Conservation (phyloP, 805 yeast genomes). For the Cyberlindnera japonica region DNA sequence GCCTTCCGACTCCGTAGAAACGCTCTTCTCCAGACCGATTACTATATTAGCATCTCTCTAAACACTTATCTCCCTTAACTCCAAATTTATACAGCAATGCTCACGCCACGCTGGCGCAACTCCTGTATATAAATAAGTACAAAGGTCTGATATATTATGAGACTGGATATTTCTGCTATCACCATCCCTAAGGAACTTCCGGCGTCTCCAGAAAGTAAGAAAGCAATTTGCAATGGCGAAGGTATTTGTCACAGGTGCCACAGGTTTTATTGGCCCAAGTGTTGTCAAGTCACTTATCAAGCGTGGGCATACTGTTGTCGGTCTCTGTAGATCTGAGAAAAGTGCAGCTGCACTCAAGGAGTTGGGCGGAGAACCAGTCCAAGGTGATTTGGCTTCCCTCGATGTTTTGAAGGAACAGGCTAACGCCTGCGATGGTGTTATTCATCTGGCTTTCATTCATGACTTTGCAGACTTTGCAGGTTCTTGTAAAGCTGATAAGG, state of each 20-base stretch:
- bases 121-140: no score
- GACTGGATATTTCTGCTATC: no score
- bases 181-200: no score
- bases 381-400: constrained; percentile 31
- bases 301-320: constrained; percentile 30
- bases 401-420: constrained; percentile 30
- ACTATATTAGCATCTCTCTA: no score
- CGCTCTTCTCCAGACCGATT: no score
- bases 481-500: constrained; percentile 25
- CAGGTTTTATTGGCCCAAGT: constrained; percentile 33
- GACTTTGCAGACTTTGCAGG: constrained; percentile 26
- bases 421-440: constrained; percentile 32
- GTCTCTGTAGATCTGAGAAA: constrained; percentile 31
- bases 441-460: constrained; percentile 36
- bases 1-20: no score
- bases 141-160: no score
- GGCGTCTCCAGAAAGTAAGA: not conserved
- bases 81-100: no score
- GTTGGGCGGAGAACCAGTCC: constrained; percentile 25
- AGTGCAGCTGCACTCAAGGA: constrained; percentile 26
- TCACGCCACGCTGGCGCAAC: no score
- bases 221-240: constrained; percentile 21
- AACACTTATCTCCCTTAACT: no score
- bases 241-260: constrained; percentile 35
- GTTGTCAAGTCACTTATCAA: constrained; percentile 24